Conservation (phyloP, 208 protist species). For the Leishmania amazonensis region DNA sequence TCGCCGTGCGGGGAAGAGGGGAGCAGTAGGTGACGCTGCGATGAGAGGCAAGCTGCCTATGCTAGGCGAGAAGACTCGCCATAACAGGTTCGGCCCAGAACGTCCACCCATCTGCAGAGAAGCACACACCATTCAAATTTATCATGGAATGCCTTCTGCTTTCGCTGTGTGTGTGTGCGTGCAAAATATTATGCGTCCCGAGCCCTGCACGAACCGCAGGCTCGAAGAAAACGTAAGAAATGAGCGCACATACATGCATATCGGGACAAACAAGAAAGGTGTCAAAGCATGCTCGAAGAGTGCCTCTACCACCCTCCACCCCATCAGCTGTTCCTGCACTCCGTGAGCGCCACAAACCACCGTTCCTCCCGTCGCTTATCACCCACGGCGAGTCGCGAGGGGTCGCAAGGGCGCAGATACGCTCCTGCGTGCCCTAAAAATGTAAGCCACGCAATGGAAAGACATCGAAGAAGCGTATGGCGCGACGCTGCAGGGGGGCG, state of each 20-base stretch:
- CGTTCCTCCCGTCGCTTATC: background rate
- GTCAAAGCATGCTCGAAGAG: background rate
- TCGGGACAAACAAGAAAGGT: background rate
- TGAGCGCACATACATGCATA: background rate
- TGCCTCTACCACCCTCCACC: background rate
- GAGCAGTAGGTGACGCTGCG: background rate
- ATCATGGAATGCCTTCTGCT: background rate
- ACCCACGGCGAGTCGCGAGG: background rate
- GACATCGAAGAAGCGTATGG: background rate
- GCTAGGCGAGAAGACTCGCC: background rate
- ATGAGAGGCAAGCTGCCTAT: background rate
- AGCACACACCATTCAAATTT: background rate
- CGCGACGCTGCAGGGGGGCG: background rate
- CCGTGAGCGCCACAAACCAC: background rate
- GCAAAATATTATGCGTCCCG: background rate
- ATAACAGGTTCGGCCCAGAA: background rate
- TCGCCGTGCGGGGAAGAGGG: background rate
- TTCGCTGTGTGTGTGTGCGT: background rate
- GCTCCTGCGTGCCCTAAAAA: background rate
- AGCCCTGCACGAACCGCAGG: background rate
- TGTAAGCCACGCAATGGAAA: background rate
- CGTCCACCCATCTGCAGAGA: background rate
- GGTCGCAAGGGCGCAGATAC: background rate
- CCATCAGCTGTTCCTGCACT: background rate
- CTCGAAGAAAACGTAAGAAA: background rate